These are phyloP conservation scores for Poa annua DNA, from an alignment of 176 grass and related monocot species.

Conservation along the genomic window DNA sequence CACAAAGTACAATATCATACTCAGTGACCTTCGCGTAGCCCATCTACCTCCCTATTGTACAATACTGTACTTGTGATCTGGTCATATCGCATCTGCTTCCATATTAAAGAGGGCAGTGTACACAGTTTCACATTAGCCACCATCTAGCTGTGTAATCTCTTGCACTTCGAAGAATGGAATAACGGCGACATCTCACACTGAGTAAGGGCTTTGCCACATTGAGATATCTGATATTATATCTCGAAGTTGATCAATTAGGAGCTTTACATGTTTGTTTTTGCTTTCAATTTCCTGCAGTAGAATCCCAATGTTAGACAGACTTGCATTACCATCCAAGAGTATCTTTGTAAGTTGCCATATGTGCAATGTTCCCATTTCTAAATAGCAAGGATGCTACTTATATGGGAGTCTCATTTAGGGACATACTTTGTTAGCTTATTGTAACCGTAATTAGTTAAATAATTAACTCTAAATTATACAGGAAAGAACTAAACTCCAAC, in stretches of 20 bases:
- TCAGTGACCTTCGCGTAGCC: neutral
- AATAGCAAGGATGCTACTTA: neutral
- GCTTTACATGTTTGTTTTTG: slow-evolving; percentile 80
- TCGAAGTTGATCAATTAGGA: slow-evolving; percentile 79
- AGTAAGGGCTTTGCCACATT: slow-evolving; percentile 95
- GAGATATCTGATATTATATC: slow-evolving; percentile 83
- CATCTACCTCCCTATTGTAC: neutral
- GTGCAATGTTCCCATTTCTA: neutral
- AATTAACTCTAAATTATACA: neutral
- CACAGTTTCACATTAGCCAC: neutral
- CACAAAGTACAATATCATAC: neutral
- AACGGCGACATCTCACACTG: slow-evolving; percentile 41
- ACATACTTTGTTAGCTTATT: neutral
- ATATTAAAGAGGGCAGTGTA: slow-evolving; percentile 1
- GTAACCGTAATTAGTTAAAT: neutral
- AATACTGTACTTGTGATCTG: neutral
- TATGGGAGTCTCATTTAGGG: neutral
- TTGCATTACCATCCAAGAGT: neutral
- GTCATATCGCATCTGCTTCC: slow-evolving; percentile 1
- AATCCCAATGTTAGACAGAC: slow-evolving; percentile 33
- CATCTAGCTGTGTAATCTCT: neutral
- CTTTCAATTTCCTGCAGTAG: slow-evolving; percentile 84
- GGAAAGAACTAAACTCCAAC: neutral
- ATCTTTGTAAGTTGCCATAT: neutral
- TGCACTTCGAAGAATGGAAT: neutral